Base-by-base conservation (phyloP, 176 grass and related monocot genomes). In the Oryza coarctata region DNA sequence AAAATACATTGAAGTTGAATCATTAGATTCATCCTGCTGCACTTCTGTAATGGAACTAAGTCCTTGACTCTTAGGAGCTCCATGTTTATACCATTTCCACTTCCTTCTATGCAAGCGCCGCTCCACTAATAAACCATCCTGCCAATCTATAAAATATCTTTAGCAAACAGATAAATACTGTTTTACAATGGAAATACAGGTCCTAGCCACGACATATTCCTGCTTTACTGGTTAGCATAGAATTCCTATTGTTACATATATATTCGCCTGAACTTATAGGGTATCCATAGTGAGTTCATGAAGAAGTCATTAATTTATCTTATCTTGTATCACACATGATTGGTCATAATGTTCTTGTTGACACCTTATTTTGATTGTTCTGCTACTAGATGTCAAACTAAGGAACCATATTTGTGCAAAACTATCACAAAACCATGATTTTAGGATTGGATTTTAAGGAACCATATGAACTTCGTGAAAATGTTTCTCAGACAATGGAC, bases 71-170 rank as follows among this genome's bases (percentile, higher is more conserved):
- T 86, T 78, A 25, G 95, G 92, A 86, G 86, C 79, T 84, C 95
- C 92, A 45, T 95, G 95, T 45, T 88, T 86, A 39, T 71, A 73
- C 96, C 96, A 98, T 88, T 98, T 95, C 96, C 96, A 98, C 80
- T 93, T 98, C 87, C 93, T 93, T 85, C 89, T 90, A 84, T 98
- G 88, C 88, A 98, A 84, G 74, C 93, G 90, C 11, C 96, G 83
- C 82, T 98, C 96, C 87, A 93, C 87, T 89, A 98, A 86, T 90
- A 98, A 63, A 82, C 96, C 96, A 90, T 91, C 96, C 96, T 98
- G 96, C 88, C 77, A 90, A 91, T 91, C 93, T 98, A 86, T 93
- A 77, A 77, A 93, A 81, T 88, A 79, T 65, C 65, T 87, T 95
- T 75, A 89, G 84, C 80, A 86, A 74, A 84, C 38, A 35, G 50